These are phyloP conservation scores for Solanum rostratum DNA, from an alignment of 257 asterid species.

Conservation along the genomic window DNA sequence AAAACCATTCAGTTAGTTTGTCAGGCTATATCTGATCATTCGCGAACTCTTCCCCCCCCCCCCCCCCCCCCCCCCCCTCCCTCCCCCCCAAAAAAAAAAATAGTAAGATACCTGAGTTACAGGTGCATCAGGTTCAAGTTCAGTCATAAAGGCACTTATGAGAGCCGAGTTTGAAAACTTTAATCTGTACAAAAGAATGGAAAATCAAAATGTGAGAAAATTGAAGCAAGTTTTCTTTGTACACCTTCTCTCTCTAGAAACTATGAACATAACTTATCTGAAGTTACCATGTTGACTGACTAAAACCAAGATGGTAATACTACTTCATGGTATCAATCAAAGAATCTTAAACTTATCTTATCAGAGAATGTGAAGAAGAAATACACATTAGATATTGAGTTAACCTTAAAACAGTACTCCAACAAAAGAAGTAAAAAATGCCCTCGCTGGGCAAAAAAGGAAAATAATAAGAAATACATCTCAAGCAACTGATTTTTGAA, in stretches of 20 bases:
- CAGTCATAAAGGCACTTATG: slow-evolving; percentile 93
- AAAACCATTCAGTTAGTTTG: background rate
- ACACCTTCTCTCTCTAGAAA: background rate
- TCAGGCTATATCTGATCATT: background rate
- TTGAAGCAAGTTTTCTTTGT: background rate
- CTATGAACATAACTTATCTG: background rate
- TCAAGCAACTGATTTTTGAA: background rate
- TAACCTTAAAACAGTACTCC: background rate
- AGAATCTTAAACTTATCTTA: background rate
- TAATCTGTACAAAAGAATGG: slow-evolving; percentile 39
- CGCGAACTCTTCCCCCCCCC: background rate
- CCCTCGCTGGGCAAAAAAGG: background rate
- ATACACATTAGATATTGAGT: background rate
- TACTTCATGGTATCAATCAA: background rate
- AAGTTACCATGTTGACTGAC: background rate
- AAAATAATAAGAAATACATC: background rate
- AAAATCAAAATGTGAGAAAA: background rate
- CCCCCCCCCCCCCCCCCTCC: too few relatives aligned
- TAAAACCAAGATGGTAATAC: background rate
- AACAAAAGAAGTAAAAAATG: background rate
- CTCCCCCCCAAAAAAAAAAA: background rate
- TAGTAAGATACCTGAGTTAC: slow-evolving; percentile 49
- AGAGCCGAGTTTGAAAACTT: slow-evolving; percentile 98
- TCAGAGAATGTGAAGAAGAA: background rate
- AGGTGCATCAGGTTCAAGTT: slow-evolving; percentile 78